These are phyloP conservation scores for Haplosporangium gracile DNA, from an alignment of 192 early-diverging fungal genomes.

Conservation along the genomic window DNA sequence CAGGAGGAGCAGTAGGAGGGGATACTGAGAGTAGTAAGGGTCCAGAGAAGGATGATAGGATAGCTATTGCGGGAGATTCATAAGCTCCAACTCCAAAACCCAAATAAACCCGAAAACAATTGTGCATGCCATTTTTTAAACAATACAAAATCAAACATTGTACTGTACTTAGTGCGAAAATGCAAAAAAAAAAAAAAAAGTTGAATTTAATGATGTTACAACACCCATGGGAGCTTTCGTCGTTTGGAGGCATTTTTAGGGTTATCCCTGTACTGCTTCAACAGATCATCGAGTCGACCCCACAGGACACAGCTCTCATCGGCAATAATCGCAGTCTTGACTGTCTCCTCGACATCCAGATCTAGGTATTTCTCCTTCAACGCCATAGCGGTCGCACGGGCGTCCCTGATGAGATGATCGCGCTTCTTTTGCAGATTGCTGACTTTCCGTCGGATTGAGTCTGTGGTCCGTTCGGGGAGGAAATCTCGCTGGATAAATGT, in stretches of 20 bases:
- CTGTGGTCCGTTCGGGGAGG: slow-evolving; percentile 21
- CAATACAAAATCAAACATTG: no score
- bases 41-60: background rate
- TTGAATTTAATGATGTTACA: no score
- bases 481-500: slow-evolving; percentile 16
- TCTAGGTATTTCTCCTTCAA: background rate
- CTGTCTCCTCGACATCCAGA: background rate
- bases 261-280: background rate
- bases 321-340: background rate
- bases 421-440: slow-evolving; percentile 31
- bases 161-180: no score
- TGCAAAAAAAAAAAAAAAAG: no score
- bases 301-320: background rate
- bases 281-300: background rate
- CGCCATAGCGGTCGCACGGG: background rate
- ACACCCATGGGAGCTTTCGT: no score
- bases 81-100: background rate
- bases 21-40: background rate
- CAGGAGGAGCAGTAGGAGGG: background rate
- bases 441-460: slow-evolving; percentile 47
- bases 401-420: background rate
- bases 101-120: background rate
- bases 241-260: no score
- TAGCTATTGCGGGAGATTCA: background rate
- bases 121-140: no score